These are phyloP conservation scores for Petunia axillaris DNA, from an alignment of 257 asterid genomes.

Conservation along the genomic window DNA sequence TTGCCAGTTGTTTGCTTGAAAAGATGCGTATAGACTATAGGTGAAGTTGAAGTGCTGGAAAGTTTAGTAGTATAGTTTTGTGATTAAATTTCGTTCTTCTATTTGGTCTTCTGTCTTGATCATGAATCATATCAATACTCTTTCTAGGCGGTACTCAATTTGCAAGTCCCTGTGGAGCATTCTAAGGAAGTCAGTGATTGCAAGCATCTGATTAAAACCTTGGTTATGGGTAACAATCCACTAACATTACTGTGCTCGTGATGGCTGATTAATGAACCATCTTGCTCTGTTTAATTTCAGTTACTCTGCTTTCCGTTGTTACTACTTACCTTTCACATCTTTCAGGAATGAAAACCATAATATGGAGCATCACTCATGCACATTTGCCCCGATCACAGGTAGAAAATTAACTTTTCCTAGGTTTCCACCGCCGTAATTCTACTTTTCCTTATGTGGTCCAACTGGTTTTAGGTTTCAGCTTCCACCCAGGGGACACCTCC, in stretches of 20 bases:
- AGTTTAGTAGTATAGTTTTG: conserved; percentile 12
- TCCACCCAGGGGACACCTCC: conserved; percentile 88
- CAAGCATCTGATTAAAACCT: conserved; percentile 94
- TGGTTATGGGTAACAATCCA: conserved; percentile 83
- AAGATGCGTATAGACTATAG: conserved; percentile 1
- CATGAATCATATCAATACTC: conserved; percentile 6
- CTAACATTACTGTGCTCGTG: conserved; percentile 27
- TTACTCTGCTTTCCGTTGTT: neutral
- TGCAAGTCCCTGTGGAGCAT: conserved; percentile 83
- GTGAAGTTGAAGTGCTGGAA: neutral
- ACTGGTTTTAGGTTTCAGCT: conserved; percentile 75
- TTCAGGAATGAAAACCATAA: conserved; percentile 97
- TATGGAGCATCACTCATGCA: conserved; percentile 99
- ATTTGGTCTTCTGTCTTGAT: conserved; percentile 34
- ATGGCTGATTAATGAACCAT: conserved; percentile 21
- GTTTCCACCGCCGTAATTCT: conserved; percentile 15
- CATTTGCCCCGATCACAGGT: conserved; percentile 98
- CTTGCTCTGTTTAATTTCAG: conserved; percentile 24
- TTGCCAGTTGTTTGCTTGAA: neutral
- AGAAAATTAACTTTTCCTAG: conserved; percentile 20
- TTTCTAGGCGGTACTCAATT: conserved; percentile 88
- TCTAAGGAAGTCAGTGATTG: conserved; percentile 97
- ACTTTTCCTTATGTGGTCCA: conserved; percentile 33
- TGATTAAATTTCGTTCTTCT: conserved; percentile 9
- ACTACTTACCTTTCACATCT: conserved; percentile 23